Evolutionary conservation across 2,329 filamentous ascomycete species (phyloP).

Genomic region (Microsporum ferrugineum): DNA sequence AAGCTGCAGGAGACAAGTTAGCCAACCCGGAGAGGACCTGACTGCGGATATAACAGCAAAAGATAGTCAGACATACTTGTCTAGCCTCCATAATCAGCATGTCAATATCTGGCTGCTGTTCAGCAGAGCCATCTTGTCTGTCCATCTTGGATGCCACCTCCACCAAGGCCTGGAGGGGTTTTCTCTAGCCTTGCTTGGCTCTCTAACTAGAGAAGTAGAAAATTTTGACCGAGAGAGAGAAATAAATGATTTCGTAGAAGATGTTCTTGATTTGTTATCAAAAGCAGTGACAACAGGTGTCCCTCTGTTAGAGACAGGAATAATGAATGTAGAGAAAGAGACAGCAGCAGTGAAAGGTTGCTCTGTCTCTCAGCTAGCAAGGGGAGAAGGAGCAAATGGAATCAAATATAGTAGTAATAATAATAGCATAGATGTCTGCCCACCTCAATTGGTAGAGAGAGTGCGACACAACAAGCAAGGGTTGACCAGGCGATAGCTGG

Average conservation of each 20-base stretch:
- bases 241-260: background rate
- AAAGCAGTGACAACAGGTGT: background rate
- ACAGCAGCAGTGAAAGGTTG: background rate
- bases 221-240: background rate
- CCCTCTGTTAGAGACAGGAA: background rate
- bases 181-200: background rate
- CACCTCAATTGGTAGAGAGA: background rate
- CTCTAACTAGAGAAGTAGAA: background rate
- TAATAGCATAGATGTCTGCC: background rate
- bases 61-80: constrained; percentile 5
- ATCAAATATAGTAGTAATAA: background rate
- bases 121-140: background rate
- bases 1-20: constrained; percentile 22
- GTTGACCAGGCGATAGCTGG: background rate
- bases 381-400: background rate
- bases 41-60: background rate
- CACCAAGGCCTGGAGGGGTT: background rate
- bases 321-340: background rate
- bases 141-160: background rate
- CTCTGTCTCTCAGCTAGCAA: background rate
- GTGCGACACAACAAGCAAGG: background rate
- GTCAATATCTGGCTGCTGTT: background rate
- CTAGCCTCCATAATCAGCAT: constrained; percentile 6
- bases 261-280: constrained; percentile 1
- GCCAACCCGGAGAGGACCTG: background rate